Evolutionary conservation across 2,329 filamentous ascomycete genomes (phyloP).

Genomic region (Emergomyces orientalis): DNA sequence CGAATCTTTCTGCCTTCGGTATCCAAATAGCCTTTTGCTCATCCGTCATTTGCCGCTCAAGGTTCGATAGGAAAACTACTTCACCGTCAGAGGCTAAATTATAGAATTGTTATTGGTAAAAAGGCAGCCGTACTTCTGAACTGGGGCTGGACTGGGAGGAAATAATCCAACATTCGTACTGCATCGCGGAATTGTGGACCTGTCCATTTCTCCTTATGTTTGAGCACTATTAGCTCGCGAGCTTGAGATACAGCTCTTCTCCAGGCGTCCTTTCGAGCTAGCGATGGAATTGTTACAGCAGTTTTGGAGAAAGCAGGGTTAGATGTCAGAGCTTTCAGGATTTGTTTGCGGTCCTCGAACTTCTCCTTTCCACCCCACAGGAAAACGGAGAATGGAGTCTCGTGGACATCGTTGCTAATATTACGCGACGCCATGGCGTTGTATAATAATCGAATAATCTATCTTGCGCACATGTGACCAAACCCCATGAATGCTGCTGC

Average conservation of each 20-base stretch:
- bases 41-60: slow-evolving; percentile 20
- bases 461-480: neutral
- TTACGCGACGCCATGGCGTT: slow-evolving; percentile 12
- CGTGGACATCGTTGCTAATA: slow-evolving; percentile 15
- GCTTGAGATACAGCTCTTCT: slow-evolving; percentile 16
- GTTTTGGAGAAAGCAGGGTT: slow-evolving; percentile 19
- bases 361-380: slow-evolving; percentile 20
- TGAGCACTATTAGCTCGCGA: slow-evolving; percentile 17
- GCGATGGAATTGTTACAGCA: slow-evolving; percentile 14
- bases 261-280: slow-evolving; percentile 21
- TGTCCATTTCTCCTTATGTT: slow-evolving; percentile 18
- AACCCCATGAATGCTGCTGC: neutral
- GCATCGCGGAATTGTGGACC: slow-evolving; percentile 18
- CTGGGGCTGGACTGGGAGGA: slow-evolving; percentile 20
- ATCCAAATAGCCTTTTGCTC: slow-evolving; percentile 21
- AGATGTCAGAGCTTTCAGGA: slow-evolving; percentile 14
- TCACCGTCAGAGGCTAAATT: neutral
- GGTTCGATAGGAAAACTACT: slow-evolving; percentile 19
- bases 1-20: slow-evolving; percentile 19
- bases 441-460: neutral
- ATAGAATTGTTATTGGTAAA: neutral
- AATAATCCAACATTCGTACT: slow-evolving; percentile 18
- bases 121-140: slow-evolving; percentile 14
- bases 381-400: slow-evolving; percentile 17
- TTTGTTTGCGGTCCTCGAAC: slow-evolving; percentile 16